These are phyloP conservation scores for Gastrolobium bilobum DNA, from an alignment of 306 rosid species.

Conservation along the genomic window DNA sequence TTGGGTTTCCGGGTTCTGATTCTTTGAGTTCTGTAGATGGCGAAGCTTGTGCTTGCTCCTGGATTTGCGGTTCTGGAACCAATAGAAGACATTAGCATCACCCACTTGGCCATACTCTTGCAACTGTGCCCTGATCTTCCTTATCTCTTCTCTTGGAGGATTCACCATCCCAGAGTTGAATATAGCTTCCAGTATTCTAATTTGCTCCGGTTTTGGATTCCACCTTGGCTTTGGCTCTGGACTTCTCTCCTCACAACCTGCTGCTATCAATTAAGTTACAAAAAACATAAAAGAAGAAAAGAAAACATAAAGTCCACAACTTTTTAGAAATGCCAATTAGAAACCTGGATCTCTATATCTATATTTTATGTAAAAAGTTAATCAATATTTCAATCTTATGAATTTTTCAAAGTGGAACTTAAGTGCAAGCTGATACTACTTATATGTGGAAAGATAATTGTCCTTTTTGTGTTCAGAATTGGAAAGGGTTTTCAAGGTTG, in stretches of 20 bases:
- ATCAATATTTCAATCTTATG: neutral
- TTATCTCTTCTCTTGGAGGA: constrained; percentile 93
- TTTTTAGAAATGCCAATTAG: neutral
- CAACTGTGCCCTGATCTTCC: constrained; percentile 87
- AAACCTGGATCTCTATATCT: neutral
- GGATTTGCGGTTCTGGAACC: constrained; percentile 98
- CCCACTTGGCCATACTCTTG: constrained; percentile 98
- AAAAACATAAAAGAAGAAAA: too few relatives aligned
- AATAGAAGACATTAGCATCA: constrained; percentile 95
- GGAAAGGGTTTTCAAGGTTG: constrained; percentile 17
- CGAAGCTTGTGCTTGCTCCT: constrained; percentile 98
- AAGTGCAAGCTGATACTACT: neutral
- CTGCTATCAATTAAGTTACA: neutral
- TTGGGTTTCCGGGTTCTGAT: constrained; percentile 44
- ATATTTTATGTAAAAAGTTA: constrained; percentile 5
- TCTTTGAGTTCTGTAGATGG: constrained; percentile 77
- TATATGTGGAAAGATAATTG: neutral
- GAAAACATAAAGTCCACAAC: neutral
- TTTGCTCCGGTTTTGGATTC: constrained; percentile 97
- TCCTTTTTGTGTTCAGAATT: neutral
- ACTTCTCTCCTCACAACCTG: constrained; percentile 81
- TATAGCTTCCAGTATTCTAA: constrained; percentile 86
- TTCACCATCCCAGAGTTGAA: constrained; percentile 99
- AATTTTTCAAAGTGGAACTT: neutral
- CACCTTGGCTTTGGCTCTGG: constrained; percentile 98